Conservation (phyloP, 2,329 filamentous ascomycete genomes). For the Neofusicoccum sp. region DNA sequence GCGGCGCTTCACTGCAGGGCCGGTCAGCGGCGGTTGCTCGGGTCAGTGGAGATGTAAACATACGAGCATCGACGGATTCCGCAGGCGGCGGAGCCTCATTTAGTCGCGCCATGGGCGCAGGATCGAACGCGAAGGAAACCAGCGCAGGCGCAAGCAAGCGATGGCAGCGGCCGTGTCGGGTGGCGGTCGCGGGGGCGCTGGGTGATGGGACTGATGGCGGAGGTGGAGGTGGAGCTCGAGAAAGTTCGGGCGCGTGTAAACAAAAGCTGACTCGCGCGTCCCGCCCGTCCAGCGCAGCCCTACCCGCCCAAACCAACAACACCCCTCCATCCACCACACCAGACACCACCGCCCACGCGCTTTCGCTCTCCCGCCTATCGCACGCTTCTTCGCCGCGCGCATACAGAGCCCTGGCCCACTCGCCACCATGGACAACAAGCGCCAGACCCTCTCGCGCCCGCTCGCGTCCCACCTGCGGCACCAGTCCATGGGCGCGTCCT, state of each 20-base stretch:
- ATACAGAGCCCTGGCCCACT: background rate
- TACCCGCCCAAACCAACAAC: background rate
- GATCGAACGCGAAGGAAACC: background rate
- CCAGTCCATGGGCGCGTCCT: conserved; percentile 43
- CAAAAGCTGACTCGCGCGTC: conserved; percentile 5
- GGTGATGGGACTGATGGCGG: conserved; percentile 10
- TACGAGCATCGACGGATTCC: conserved; percentile 71
- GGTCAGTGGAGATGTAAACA: conserved; percentile 36
- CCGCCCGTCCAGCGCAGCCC: too few relatives aligned
- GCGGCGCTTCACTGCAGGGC: conserved; percentile 66
- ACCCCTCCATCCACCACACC: background rate
- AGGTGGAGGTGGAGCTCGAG: conserved; percentile 7
- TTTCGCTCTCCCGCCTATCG: background rate
- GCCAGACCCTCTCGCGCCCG: conserved; percentile 42
- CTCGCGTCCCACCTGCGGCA: conserved; percentile 65
- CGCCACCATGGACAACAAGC: conserved; percentile 24
- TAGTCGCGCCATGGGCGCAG: conserved; percentile 70
- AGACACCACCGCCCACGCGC: background rate
- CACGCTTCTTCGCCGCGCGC: background rate
- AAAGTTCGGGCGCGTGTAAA: conserved; percentile 11
- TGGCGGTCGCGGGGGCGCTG: conserved; percentile 2
- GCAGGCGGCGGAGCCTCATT: conserved; percentile 69
- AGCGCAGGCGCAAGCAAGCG: background rate
- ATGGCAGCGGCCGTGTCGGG: background rate
- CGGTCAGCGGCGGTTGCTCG: conserved; percentile 9